Conservation (phyloP, 768 basidiomycete genomes). For the Tephrocybe sp. region DNA sequence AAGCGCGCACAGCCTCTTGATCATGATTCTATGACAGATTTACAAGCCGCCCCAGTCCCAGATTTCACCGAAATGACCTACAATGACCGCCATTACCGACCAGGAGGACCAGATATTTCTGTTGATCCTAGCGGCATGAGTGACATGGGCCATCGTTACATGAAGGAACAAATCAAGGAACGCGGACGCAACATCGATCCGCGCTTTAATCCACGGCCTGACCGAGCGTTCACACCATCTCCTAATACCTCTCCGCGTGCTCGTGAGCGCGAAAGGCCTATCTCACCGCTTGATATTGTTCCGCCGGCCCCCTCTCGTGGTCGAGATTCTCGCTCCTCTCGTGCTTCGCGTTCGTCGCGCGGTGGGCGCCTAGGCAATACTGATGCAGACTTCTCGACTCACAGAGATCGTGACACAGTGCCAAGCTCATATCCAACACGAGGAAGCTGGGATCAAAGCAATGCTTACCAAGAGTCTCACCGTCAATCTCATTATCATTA, state of each 20-base stretch:
- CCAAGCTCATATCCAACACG: constrained; percentile 17
- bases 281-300: constrained; percentile 21
- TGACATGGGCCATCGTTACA: constrained; percentile 22
- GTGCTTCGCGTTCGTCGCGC: constrained; percentile 24
- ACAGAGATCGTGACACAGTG: constrained; percentile 25
- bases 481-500: constrained; percentile 12
- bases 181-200: constrained; percentile 9
- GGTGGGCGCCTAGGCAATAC: constrained; percentile 28
- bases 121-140: constrained; percentile 19
- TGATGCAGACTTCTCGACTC: constrained; percentile 27
- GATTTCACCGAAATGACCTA: constrained; percentile 42
- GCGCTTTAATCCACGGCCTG: constrained; percentile 18
- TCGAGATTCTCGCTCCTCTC: constrained; percentile 23
- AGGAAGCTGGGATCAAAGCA: constrained; percentile 25
- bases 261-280: constrained; percentile 29
- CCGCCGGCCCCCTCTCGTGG: constrained; percentile 18
- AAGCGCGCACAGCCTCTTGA: constrained; percentile 17
- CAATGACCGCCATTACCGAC: constrained; percentile 68
- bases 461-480: constrained; percentile 20
- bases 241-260: constrained; percentile 27
- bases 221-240: constrained; percentile 22
- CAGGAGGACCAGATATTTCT: constrained; percentile 30
- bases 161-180: no score
- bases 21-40: constrained; percentile 18
- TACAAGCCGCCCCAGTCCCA: constrained; percentile 15